phyloP scores from a whole-genome alignment of 2,329 filamentous ascomycete species.

The Stenocarpella maydis region DNA sequence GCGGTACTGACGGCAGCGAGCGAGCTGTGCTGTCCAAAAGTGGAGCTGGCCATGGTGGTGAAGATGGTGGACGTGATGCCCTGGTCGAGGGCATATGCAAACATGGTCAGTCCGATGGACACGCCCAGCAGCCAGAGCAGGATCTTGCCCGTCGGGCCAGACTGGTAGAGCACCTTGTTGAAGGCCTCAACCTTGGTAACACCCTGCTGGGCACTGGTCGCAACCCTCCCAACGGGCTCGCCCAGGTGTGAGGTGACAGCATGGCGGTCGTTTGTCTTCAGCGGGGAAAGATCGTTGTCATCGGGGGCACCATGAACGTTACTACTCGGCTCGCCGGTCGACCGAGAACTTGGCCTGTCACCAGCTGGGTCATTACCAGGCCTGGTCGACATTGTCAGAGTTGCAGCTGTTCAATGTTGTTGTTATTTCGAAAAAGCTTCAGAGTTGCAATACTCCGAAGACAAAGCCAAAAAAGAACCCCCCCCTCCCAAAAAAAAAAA shows the following conservation, averaged over 20 bases:
- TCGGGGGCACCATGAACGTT: background rate
- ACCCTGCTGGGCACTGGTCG: constrained; percentile 36
- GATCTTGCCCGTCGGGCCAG: constrained; percentile 45
- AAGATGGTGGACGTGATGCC: constrained; percentile 47
- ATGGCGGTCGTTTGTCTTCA: constrained; percentile 23
- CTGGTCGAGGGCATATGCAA: constrained; percentile 48
- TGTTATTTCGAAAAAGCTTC: background rate
- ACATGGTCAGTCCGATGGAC: constrained; percentile 48
- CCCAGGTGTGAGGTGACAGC: constrained; percentile 15
- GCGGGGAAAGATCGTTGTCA: constrained; percentile 14
- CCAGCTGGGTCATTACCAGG: background rate
- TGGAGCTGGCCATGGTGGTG: constrained; percentile 45
- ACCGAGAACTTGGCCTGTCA: constrained; percentile 7
- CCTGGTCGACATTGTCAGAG: constrained; percentile 21
- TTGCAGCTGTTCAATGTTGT: background rate
- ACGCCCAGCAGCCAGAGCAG: constrained; percentile 47
- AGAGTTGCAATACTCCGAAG: constrained; percentile 1
- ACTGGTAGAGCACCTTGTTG: constrained; percentile 51
- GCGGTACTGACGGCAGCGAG: constrained; percentile 46
- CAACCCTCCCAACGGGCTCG: constrained; percentile 15
- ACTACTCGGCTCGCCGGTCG: constrained; percentile 10
- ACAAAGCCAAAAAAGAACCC: too few species aligned
- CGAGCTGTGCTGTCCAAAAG: constrained; percentile 45
- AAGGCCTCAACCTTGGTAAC: constrained; percentile 49
- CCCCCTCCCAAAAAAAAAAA: too few species aligned